Evolutionary conservation across 169 alveolate species (phyloP).

Genomic region (Cryptosporidium sp.): DNA sequence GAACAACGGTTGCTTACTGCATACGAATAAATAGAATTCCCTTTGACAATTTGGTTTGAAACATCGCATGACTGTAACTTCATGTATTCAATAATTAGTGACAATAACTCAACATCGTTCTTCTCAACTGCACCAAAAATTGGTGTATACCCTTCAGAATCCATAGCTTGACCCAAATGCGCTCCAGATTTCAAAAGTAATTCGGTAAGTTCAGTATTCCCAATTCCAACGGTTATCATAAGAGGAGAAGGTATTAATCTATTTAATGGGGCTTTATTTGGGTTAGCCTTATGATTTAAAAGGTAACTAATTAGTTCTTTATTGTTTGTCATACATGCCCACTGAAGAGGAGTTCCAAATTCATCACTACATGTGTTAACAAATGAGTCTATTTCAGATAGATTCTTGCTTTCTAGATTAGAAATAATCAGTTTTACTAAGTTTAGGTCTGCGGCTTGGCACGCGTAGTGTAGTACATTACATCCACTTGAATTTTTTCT

Average conservation of each 20-base stretch:
- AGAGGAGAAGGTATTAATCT: conserved; percentile 34
- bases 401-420: not conserved
- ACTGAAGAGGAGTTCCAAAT: conserved; percentile 70
- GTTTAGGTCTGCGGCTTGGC: conserved; percentile 41
- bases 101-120: conserved; percentile 39
- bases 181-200: conserved; percentile 59
- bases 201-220: conserved; percentile 38
- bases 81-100: conserved; percentile 17
- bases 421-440: conserved; percentile 21
- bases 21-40: conserved; percentile 36
- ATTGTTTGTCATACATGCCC: conserved; percentile 71
- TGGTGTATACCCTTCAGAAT: conserved; percentile 69
- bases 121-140: conserved; percentile 45
- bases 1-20: conserved; percentile 33
- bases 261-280: conserved; percentile 35
- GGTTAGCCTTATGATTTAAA: conserved; percentile 23
- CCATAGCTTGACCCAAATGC: conserved; percentile 15
- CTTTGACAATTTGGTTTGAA: conserved; percentile 32
- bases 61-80: conserved; percentile 29
- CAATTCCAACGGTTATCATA: conserved; percentile 49
- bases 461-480: conserved; percentile 53
- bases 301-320: conserved; percentile 30
- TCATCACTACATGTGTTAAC: conserved; percentile 60
- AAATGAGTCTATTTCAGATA: conserved; percentile 15
- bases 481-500: conserved; percentile 24